Conservation (phyloP, 257 asterid genomes). For the Capsicum baccatum region DNA sequence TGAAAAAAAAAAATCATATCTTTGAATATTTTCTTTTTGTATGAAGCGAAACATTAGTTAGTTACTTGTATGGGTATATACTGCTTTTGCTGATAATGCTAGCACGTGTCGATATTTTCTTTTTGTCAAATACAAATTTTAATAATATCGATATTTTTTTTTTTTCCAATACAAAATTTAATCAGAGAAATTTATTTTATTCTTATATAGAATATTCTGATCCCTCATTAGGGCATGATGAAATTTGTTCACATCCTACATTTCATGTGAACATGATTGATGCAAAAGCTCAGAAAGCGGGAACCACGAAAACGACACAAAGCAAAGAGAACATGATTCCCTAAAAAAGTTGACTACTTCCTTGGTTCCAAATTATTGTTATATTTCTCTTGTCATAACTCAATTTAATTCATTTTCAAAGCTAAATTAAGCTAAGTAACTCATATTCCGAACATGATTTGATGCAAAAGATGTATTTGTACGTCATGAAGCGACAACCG, state of each 20-base stretch:
- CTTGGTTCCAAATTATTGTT: neutral
- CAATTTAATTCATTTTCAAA: neutral
- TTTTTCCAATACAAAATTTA: neutral
- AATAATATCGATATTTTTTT: neutral
- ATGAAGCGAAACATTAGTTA: too few relatives aligned
- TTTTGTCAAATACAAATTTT: neutral
- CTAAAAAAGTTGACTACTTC: neutral
- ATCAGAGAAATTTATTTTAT: neutral
- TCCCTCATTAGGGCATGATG: neutral
- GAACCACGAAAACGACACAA: neutral
- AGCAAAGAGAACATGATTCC: neutral
- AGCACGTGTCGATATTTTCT: too few relatives aligned
- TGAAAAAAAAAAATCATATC: too few relatives aligned
- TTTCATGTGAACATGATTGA: neutral
- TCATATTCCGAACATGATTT: neutral
- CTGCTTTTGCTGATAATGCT: neutral
- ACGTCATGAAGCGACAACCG: neutral
- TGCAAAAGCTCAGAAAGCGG: neutral
- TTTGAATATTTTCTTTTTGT: too few relatives aligned
- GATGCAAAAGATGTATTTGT: neutral
- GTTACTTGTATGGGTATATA: too few relatives aligned
- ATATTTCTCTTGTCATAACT: fast-evolving
- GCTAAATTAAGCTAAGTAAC: neutral
- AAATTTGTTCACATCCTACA: neutral
- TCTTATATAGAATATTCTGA: neutral